These are phyloP conservation scores for Chlorella sp. DNA, from an alignment of 139 green algal species.

Conservation along the genomic window DNA sequence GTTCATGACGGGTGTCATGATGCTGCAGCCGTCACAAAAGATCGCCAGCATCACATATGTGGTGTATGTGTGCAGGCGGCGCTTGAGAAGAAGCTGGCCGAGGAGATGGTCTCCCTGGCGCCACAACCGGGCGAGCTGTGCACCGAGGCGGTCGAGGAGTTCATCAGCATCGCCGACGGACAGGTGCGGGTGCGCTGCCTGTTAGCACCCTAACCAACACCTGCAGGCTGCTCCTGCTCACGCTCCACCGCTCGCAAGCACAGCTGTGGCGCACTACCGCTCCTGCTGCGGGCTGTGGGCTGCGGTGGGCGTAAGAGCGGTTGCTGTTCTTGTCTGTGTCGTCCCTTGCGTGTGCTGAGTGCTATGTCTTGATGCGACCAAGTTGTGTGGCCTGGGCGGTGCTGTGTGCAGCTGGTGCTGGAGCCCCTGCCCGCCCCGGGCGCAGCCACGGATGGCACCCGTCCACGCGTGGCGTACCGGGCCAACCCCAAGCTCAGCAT, in stretches of 20 bases:
- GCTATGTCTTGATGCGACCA: too few relatives aligned
- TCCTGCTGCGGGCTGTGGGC: too few relatives aligned
- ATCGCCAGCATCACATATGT: too few relatives aligned
- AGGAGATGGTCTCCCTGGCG: conserved; percentile 8
- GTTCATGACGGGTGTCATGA: too few relatives aligned
- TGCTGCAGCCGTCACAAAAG: too few relatives aligned
- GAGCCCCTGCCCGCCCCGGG: background rate
- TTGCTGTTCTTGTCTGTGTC: too few relatives aligned
- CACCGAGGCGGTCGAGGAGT: conserved; percentile 81
- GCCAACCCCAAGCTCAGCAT: conserved; percentile 57
- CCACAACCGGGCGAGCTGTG: conserved; percentile 17
- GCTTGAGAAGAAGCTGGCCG: conserved; percentile 19
- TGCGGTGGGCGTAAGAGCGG: too few relatives aligned
- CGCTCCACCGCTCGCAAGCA: background rate
- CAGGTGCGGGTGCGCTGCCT: conserved; percentile 56
- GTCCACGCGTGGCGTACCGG: conserved; percentile 26
- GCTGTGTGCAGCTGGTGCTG: conserved; percentile 43
- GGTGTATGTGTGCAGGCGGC: too few relatives aligned
- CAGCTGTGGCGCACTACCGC: too few relatives aligned
- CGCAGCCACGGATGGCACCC: background rate
- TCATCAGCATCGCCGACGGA: conserved; percentile 88
- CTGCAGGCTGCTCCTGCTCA: background rate
- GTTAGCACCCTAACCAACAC: too few relatives aligned
- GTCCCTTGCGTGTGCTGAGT: too few relatives aligned
- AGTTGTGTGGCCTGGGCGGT: too few relatives aligned